A percentile compares a stretch with the other conserved stretches of the same genome.
These are phyloP conservation scores for Podospora appendiculata DNA, from an alignment of 495 filamentous ascomycete species.

Conservation along the genomic window DNA sequence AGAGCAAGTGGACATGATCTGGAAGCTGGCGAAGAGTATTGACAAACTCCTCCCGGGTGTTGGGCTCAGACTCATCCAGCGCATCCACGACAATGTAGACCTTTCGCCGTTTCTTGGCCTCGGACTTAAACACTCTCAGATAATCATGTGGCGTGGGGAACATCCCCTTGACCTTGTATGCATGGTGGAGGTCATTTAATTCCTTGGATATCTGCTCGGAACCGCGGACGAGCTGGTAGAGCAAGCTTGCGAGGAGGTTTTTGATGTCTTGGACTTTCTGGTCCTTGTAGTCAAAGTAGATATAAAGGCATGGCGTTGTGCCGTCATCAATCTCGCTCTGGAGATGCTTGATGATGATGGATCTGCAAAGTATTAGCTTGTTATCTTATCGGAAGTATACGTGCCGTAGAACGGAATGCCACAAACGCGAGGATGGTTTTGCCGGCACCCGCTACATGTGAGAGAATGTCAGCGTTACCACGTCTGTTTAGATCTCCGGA, in stretches of 20 bases:
- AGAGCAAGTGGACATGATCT: background rate
- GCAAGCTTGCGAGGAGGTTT: background rate
- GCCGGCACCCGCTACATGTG: background rate
- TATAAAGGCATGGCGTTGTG: background rate
- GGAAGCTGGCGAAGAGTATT: background rate
- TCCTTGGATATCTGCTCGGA: background rate
- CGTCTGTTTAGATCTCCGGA: background rate
- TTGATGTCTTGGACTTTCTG: background rate
- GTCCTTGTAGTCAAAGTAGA: constrained; percentile 1
- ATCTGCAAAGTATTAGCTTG: background rate
- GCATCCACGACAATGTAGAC: background rate
- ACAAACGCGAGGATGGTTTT: background rate
- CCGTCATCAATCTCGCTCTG: background rate
- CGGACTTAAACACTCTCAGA: background rate
- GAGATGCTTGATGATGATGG: background rate
- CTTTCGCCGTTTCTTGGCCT: background rate
- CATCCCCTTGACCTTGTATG: background rate
- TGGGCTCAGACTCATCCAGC: background rate
- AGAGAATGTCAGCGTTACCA: background rate
- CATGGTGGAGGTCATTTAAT: background rate
- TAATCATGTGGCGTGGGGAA: background rate
- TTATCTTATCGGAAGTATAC: too few species aligned
- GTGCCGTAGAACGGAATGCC: too few species aligned
- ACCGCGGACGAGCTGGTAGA: background rate
- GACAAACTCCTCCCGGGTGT: background rate